Percentiles rank a stretch among this genome's conserved stretches.
Evolutionary conservation across 768 basidiomycete species (phyloP).

Genomic region (Ramaria sp.): DNA sequence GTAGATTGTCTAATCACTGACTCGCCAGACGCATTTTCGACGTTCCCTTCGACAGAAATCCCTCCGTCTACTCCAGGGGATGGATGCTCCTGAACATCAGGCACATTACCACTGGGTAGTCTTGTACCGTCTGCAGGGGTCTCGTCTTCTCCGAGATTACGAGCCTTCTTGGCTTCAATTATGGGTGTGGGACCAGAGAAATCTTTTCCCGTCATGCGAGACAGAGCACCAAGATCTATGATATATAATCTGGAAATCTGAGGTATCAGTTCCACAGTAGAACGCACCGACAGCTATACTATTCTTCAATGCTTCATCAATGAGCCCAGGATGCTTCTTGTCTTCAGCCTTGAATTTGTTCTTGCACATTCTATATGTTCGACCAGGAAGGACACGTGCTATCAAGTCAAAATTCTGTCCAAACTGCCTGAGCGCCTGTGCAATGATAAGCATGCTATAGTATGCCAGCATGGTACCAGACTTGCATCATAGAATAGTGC

Average conservation of each 20-base stretch:
- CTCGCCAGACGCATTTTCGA: not conserved
- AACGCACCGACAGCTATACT: conserved; percentile 64
- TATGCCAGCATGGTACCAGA: not conserved
- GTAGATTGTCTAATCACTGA: not conserved
- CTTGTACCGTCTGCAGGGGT: not conserved
- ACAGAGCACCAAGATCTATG: conserved; percentile 60
- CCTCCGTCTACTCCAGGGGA: not conserved
- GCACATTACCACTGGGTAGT: not conserved
- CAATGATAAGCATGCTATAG: not conserved
- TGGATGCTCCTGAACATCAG: not conserved
- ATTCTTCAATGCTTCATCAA: conserved; percentile 46
- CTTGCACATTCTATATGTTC: conserved; percentile 83
- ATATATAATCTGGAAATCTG: not conserved
- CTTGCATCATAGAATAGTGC: conserved; percentile 63
- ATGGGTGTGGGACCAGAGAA: conserved; percentile 74
- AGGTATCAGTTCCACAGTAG: not conserved
- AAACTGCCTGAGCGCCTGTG: conserved; percentile 80
- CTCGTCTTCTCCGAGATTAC: not conserved
- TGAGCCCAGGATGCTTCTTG: conserved; percentile 61
- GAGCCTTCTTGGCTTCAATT: conserved; percentile 30
- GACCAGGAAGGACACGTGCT: conserved; percentile 72
- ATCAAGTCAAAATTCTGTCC: conserved; percentile 92
- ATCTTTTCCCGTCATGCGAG: conserved; percentile 77
- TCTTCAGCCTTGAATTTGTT: conserved; percentile 91
- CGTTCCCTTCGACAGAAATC: not conserved